Percentiles rank a stretch among this genome's conserved stretches.
phyloP scores from a whole-genome alignment of 768 basidiomycete genomes.

The Leucosporidium creatinivorum region DNA sequence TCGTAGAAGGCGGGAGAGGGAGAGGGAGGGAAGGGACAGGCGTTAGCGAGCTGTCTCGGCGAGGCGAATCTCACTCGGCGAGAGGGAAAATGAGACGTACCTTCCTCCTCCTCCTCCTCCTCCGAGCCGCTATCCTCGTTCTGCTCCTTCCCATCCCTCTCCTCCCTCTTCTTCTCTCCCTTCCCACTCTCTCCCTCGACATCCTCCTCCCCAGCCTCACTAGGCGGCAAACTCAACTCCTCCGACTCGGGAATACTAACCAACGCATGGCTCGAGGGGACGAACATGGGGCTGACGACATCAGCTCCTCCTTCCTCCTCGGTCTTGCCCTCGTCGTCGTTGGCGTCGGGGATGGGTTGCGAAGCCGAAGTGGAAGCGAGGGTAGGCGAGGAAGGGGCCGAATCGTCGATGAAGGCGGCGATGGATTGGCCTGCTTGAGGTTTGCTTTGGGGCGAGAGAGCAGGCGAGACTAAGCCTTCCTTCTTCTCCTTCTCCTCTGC shows the following conservation, averaged over 20 bases:
- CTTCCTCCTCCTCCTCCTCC: neutral
- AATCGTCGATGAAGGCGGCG: constrained; percentile 11
- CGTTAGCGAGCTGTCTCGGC: neutral
- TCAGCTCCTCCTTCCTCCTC: neutral
- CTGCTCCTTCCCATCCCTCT: neutral
- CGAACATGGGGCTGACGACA: constrained; percentile 13
- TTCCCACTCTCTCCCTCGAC: neutral
- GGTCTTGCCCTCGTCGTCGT: neutral
- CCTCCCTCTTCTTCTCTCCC: neutral
- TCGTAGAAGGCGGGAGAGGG: neutral
- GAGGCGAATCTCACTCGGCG: neutral
- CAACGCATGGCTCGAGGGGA: constrained; percentile 8
- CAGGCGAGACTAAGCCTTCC: no score
- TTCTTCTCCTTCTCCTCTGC: neutral
- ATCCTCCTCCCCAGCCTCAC: neutral
- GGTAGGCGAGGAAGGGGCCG: no score
- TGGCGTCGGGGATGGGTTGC: neutral
- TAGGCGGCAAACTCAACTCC: constrained; percentile 12
- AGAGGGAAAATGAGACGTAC: neutral
- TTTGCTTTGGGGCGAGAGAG: neutral
- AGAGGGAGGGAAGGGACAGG: neutral
- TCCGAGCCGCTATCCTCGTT: neutral
- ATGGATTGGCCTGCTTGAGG: constrained; percentile 4
- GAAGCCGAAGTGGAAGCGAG: no score
- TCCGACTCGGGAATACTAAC: constrained; percentile 26